Evolutionary conservation across 2,329 filamentous ascomycete species (phyloP), one percentile per base, ranked within the genome.

Genomic region (Fusarium neocosmosporiellum): DNA sequence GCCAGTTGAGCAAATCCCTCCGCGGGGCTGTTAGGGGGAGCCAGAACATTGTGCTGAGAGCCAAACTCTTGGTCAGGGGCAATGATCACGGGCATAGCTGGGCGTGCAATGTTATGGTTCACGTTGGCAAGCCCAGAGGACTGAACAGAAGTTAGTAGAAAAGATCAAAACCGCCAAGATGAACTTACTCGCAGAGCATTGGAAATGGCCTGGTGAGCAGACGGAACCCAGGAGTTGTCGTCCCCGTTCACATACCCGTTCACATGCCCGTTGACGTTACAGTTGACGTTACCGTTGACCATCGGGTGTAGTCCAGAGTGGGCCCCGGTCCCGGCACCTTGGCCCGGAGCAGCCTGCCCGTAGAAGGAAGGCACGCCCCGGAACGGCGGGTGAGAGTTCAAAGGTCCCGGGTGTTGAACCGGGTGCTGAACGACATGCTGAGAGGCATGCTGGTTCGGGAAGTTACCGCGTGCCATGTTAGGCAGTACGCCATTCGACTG

Each of bases 171-270:
- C 13, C 14, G 33, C 11, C 29, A 3, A 16, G 18, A n/a, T 16
- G 13, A 3, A 46, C 67, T 59, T 63, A 70, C 74, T 53, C 69
- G 72, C 13, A 78, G 65, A n/a, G 70, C 74, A 53, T 77, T 75
- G 34, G 59, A 60, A 22, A 76, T 60, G 10, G 65, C 75, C 41
- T 78, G 71, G 3, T 76, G 75, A 67, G 76, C 76, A 31, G 76
- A 75, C 4, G 74, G 68, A 36, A 78, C 57, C 76, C 76, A 78
- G 33, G 71, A 75, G 22, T 61, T 53, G 31, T 60, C 70, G 5
- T 59, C 70, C 4, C 53, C 41, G 27, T 67, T 29, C 7, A 10
- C 18, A 29, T 29, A n/a, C 39, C 20, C 18, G 18, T 33, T 33
- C 31, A 27, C 7, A 27, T 27, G 4, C 7, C 41, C 43, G 22